Evolutionary conservation across 1,284 basidiomycete species (phyloP), one percentile per base, ranked within the genome.

Genomic region (Leccinum cinnamomeum): DNA sequence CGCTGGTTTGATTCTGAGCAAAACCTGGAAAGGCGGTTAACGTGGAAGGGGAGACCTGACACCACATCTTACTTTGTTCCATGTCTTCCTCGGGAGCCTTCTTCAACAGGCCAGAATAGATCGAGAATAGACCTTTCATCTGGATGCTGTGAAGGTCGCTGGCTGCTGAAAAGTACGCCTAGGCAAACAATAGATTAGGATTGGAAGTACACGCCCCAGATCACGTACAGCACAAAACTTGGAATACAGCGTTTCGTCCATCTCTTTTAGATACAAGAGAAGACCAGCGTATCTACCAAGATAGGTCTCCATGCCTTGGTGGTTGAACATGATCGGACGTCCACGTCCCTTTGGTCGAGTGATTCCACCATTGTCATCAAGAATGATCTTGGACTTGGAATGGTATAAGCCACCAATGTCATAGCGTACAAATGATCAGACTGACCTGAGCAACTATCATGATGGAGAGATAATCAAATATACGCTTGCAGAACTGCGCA

Each of bases 201-300:
- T 57, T 48, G 7, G 14, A 44, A 50, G 11, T 56, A 35, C 41
- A 46, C 48, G 48, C 11, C 18, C 53, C 46, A 35, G 56, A 33
- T 20, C 12, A 82, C 91, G 63, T 72, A 97, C 95, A 56, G 89
- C 91, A 72, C 94, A 97, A 37, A 97, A 77, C 71, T 91, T 92
- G 51, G 87, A 90, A 75, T 97, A 97, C 30, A 89, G 76, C 58
- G 76, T 78, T 73, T 95, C 92, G 62, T 96, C 94, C 88, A 97
- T 96, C 78, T 99, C 97, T 74, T 95, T 96, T 66, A 98, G 79
- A 72, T 97, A 99, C 14, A 98, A 81, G 77, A 98, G 87, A 56
- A 99, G 75, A 2, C 96, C 96, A 55, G 91, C 88, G 75, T 98
- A 98, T 56, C 89, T 83, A 28, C 92, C 94, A 10, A 98, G 83